Conservation (phyloP, 2,329 filamentous ascomycete genomes). For the Paraphaeosphaeria sporulosa region DNA sequence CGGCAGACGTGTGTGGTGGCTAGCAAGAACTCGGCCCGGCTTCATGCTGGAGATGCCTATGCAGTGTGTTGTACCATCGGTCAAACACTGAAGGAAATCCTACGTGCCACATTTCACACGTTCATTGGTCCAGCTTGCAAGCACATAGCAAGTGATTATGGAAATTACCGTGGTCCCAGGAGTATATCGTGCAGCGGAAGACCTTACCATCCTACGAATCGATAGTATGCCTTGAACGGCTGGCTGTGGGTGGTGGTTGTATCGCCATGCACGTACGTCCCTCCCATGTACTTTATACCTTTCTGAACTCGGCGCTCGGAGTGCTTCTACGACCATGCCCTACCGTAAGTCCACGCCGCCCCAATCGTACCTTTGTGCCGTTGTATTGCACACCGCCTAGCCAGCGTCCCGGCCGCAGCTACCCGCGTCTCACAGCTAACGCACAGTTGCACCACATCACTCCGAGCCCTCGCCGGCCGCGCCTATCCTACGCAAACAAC, state of each 20-base stretch:
- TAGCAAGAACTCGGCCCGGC: neutral
- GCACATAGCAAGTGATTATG: neutral
- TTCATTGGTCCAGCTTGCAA: neutral
- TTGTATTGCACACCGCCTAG: too few relatives aligned
- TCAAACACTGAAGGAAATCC: neutral
- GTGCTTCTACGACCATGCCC: neutral
- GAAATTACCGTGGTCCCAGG: neutral
- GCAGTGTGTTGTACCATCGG: neutral
- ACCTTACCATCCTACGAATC: neutral
- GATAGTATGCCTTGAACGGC: neutral
- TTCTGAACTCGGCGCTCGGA: neutral
- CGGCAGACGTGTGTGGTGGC: neutral
- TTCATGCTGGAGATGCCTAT: neutral
- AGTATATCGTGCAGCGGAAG: neutral
- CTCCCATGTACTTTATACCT: neutral
- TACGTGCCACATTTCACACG: neutral
- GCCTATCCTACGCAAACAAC: neutral
- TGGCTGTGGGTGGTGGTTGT: neutral
- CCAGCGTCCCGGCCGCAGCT: slow-evolving; percentile 4
- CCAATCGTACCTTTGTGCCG: neutral
- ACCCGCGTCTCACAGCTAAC: slow-evolving; percentile 2
- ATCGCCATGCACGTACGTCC: neutral
- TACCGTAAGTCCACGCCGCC: neutral
- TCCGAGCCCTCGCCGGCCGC: neutral
- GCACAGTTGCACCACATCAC: slow-evolving; percentile 1